Base-by-base conservation (phyloP, 1,284 basidiomycete genomes). In the Trichosporon inkin region DNA sequence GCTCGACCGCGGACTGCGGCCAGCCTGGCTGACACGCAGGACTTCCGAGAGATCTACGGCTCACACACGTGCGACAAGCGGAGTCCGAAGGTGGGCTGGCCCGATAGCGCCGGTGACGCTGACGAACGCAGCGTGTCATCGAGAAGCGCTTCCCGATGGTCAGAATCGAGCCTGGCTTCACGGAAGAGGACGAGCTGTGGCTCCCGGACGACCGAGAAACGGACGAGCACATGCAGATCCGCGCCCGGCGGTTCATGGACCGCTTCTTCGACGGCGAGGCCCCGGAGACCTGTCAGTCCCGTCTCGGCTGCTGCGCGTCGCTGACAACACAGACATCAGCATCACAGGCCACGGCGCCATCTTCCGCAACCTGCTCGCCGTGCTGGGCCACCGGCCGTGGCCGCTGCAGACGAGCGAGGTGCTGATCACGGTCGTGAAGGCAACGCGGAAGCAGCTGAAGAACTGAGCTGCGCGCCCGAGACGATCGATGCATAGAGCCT, bases 141-240 rank as follows among this genome's bases (percentile, higher is more conserved):
- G 63, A 74, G 0, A 64, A 71, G 0, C 72, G 80, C 1, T 92
- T 88, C 67, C 87, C 88, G 0, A 71, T 76, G 6, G 87, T 88
- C 69, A 65, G 55, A 1, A 84, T 92, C 60, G 89, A 92, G 68
- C 71, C 79, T 0, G 83, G 81, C 0, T 86, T 94, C 62, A 78
- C 83, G 0, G 90, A 94, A 70, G 80, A 85, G 20, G 90, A 93
- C 72, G 75, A 82, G 22, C 76, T 89, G 0, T 92, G 88, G 88
- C 80, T 78, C 13, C 66, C 83, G 0, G 82, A 86, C 57, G 80
- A 83, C 53, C 82, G 90, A 35, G 91, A 95, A 72, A 82, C 83
- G 0, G 77, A 82, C 37, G 76, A 67, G 0, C 83, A 88, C 57
- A 80, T 86, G 55, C 81, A 83, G 40, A 71, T 69, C 16, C 82